Percentiles rank a stretch among this genome's conserved stretches.
Conservation (phyloP, 805 yeast species). For the Teunomyces aglyptinius region DNA sequence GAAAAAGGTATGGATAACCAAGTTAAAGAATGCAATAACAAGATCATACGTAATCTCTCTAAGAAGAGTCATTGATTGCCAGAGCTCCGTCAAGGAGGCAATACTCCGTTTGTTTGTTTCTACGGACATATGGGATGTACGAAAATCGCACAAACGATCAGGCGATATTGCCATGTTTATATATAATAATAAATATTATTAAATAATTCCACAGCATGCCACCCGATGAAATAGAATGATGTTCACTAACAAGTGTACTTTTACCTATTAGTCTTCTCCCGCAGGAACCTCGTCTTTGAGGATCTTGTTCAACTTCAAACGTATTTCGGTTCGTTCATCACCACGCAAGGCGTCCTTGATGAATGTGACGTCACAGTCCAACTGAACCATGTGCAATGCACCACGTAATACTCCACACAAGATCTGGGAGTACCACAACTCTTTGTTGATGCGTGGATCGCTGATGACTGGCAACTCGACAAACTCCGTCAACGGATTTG, state of each 20-base stretch:
- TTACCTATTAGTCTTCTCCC: conserved; percentile 73
- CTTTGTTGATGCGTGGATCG: conserved; percentile 64
- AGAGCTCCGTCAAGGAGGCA: background rate
- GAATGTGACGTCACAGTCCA: conserved; percentile 82
- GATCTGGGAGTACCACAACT: conserved; percentile 91
- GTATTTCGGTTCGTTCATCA: conserved; percentile 75
- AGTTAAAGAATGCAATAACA: conserved; percentile 31
- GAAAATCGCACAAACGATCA: background rate
- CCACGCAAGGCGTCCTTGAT: conserved; percentile 81
- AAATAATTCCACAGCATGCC: background rate
- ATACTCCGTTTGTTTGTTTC: background rate
- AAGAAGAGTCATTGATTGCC: background rate
- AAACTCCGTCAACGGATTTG: conserved; percentile 88
- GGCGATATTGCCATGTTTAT: background rate
- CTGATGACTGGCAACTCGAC: conserved; percentile 78
- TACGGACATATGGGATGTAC: background rate
- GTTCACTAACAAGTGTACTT: too few relatives aligned
- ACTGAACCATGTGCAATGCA: conserved; percentile 91
- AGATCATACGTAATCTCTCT: conserved; percentile 25
- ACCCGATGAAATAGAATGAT: too few relatives aligned
- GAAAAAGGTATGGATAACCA: conserved; percentile 39
- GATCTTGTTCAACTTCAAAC: conserved; percentile 65
- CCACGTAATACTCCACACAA: conserved; percentile 89
- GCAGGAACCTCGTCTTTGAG: conserved; percentile 95
- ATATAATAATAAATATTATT: background rate